phyloP scores from a whole-genome alignment of 2,329 filamentous ascomycete genomes.

The Aspergillus carbonarius region DNA sequence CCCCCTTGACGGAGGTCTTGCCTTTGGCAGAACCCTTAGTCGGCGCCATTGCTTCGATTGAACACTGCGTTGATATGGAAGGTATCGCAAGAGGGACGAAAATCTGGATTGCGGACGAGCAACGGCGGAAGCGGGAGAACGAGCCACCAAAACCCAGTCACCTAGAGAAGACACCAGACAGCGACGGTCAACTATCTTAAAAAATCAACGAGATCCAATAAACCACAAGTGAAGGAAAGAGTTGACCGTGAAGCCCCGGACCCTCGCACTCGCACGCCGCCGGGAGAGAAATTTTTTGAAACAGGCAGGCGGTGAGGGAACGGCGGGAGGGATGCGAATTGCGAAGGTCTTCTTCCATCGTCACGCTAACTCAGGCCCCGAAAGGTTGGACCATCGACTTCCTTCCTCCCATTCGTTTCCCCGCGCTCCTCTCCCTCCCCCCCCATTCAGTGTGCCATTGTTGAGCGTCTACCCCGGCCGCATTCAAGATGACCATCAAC shows the following conservation, averaged over 20 bases:
- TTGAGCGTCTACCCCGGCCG: slow-evolving; percentile 1
- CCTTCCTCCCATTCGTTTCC: slow-evolving; percentile 14
- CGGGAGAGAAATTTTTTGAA: slow-evolving; percentile 36
- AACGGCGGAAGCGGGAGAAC: background rate
- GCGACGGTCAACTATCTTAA: background rate
- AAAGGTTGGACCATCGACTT: slow-evolving; percentile 22
- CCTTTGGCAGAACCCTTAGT: slow-evolving; percentile 37
- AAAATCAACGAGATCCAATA: background rate
- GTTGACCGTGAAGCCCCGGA: background rate
- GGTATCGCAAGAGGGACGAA: slow-evolving; percentile 5
- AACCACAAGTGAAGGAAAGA: background rate
- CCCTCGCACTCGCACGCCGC: slow-evolving; percentile 2
- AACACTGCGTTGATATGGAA: background rate
- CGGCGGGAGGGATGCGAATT: background rate
- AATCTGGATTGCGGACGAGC: background rate
- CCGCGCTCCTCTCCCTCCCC: slow-evolving; percentile 11
- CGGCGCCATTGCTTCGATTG: slow-evolving; percentile 36
- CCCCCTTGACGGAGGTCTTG: slow-evolving; percentile 24
- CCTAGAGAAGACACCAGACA: background rate
- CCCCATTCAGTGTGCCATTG: slow-evolving; percentile 12
- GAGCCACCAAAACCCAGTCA: background rate
- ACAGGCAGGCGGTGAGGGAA: slow-evolving; percentile 38
- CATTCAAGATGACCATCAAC: slow-evolving; percentile 73
- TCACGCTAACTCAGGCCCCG: slow-evolving; percentile 24
- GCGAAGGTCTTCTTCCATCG: slow-evolving; percentile 15